Base-by-base conservation (phyloP, 495 filamentous ascomycete species). In the Penicillium cataractarum region DNA sequence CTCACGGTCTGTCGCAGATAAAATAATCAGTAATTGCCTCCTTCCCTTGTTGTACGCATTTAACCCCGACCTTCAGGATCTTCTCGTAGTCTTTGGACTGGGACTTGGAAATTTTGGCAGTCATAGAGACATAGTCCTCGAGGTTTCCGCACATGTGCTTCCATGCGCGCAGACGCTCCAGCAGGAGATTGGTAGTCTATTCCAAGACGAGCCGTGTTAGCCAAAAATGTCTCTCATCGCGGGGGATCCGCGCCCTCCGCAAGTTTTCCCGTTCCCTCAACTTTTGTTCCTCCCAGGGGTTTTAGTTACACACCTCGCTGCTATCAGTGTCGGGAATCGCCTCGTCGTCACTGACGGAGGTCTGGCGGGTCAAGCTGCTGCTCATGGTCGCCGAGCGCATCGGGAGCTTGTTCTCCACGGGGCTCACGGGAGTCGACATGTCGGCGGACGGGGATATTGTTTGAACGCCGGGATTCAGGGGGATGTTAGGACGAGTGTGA, bases 21-120 rank as follows among this genome's bases (percentile, higher is more conserved):
- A 17, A 2, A 17, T 5, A 9, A 49, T 64, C 24, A 66, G 57
- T 52, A 2, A 26, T 22, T 9, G 15, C 19, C 7, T 4, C 24
- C 13, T 58, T 44, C 40, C 5, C 24, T 24, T 31, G 40, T 53
- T 37, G 31, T 12, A 50, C 13, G 10, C 15, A 21, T 37, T 33
- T 10, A 26, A 26, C 22, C 60, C 76, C 27, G 55, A 92, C 90
- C 87, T 97, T 98, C 65, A 97, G 75, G 27, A 97, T 87, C 76
- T 90, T 94, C 83, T 97, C 93, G 68, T 96, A 95, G 72, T 98
- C 95, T 81, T 97, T 98, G 31, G 91, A 87, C 63, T 96, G 87
- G 15, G 85, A 83, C 74, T 87, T 91, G 65, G 97, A 86, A 40
- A 91, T 78, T 80, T 92, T 97, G 72, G 96, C 92, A 24, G 90